Base-by-base conservation (phyloP, 441 rosid species). In the Viola pubescens region DNA sequence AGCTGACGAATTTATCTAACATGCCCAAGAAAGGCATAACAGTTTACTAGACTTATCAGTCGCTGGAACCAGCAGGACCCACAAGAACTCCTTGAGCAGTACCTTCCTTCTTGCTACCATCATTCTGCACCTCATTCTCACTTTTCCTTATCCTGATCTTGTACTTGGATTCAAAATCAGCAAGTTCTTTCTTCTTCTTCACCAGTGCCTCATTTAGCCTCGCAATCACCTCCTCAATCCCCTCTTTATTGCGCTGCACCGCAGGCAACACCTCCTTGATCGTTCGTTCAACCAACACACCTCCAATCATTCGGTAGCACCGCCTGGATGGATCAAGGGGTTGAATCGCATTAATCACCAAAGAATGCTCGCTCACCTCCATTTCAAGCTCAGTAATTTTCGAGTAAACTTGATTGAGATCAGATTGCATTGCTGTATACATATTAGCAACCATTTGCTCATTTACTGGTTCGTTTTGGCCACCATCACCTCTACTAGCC, bases 11-110 rank as follows among this genome's bases (percentile, higher is more conserved):
- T n/a, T 1, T n/a, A 60, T 55, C 58, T 26, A 48, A 9, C 42
- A 37, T 3, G 52, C 42, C 38, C 26, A 65, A 59, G 19, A 44
- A 59, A 11, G 49, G 46, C 37, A 43, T 34, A 34, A 26, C 48
- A 54, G 68, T n/a, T 41, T 9, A 56, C 13, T 26, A 54, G 37
- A 55, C 6, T 39, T 9, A 61, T 72, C 68, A 71, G 49, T 68
- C 72, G 59, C 54, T 80, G 9, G 87, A 83, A 65, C 82, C 72
- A 4, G 98, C 94, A 58, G 94, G 75, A 48, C 98, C 95, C 4
- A 87, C 97, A 41, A 92, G 98, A 64, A 92, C 98, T 60, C 98
- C 97, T 78, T 91, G 97, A 77, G 98, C 83, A 48, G 87, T 71
- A 58, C 88, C 88, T 73, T 92, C 97, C 75, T 89, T 91, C 70